A percentile compares a stretch with the other conserved stretches of the same genome.
Conservation (phyloP, 495 filamentous ascomycete species). For the Penicillium flavigenum region DNA sequence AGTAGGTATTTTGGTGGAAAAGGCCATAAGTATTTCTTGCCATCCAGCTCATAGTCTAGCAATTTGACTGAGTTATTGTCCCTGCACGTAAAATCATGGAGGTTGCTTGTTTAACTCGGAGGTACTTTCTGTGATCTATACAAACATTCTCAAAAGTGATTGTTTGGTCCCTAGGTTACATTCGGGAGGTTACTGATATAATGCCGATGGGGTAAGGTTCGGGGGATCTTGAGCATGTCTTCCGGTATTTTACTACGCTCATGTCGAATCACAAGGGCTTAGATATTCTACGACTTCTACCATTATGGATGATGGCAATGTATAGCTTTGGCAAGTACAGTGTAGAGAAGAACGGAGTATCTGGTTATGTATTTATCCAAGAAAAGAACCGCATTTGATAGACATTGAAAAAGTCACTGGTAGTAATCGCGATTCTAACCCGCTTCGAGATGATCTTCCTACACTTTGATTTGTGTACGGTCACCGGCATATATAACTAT, state of each 20-base stretch:
- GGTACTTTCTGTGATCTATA: not conserved
- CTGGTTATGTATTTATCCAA: not conserved
- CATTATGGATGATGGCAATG: not conserved
- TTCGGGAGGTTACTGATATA: conserved; percentile 26
- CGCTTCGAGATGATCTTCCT: not conserved
- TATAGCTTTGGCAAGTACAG: not conserved
- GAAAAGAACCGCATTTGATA: not conserved
- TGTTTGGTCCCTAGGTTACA: conserved; percentile 19
- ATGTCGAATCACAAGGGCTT: not conserved
- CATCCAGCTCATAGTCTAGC: not conserved
- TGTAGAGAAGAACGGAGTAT: not conserved
- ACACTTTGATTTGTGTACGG: not conserved
- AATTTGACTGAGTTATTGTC: not conserved
- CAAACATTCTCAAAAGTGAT: not conserved
- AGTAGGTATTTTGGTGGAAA: not conserved
- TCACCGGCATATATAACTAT: not conserved
- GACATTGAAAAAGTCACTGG: not conserved
- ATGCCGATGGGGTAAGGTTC: conserved; percentile 14
- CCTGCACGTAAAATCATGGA: not conserved
- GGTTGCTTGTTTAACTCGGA: not conserved
- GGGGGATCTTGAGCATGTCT: not conserved
- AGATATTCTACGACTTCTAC: not conserved
- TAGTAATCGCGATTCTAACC: not conserved
- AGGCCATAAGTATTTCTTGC: not conserved
- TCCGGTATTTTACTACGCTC: not conserved